phyloP scores from a whole-genome alignment of 2,329 filamentous ascomycete species.

The Clonostachys rhizophaga region DNA sequence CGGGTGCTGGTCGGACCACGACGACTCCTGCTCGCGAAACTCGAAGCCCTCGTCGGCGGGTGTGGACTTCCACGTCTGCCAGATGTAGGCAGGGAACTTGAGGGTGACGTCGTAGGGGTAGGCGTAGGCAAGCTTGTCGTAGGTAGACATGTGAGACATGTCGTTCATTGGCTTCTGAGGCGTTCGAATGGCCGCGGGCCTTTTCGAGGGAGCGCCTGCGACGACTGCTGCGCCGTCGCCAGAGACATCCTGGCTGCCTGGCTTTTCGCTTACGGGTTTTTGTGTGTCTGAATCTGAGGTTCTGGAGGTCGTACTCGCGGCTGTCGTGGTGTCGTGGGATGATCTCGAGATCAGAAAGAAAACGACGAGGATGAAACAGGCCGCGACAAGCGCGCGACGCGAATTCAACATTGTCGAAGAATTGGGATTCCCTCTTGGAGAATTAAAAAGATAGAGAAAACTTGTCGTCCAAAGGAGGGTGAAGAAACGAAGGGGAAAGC shows the following conservation, averaged over 20 bases:
- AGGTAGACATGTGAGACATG: constrained; percentile 65
- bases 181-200: neutral
- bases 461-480: too few relatives aligned
- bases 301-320: neutral
- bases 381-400: constrained; percentile 68
- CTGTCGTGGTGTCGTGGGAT: constrained; percentile 5
- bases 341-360: constrained; percentile 65
- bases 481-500: neutral
- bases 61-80: constrained; percentile 96
- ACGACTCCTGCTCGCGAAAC: constrained; percentile 80
- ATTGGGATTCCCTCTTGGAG: too few relatives aligned
- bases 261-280: neutral
- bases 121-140: constrained; percentile 83
- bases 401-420: constrained; percentile 65
- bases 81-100: constrained; percentile 96
- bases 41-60: constrained; percentile 73
- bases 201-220: neutral
- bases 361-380: constrained; percentile 63
- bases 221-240: constrained; percentile 5
- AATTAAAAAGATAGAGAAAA: too few relatives aligned
- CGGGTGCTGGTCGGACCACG: constrained; percentile 83
- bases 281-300: neutral
- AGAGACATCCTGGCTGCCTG: neutral
- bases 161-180: constrained; percentile 63
- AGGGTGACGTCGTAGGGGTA: constrained; percentile 86